Evolutionary conservation across 352 stramenopile genomes (phyloP).

Genomic region (Phytopythium helicoides): DNA sequence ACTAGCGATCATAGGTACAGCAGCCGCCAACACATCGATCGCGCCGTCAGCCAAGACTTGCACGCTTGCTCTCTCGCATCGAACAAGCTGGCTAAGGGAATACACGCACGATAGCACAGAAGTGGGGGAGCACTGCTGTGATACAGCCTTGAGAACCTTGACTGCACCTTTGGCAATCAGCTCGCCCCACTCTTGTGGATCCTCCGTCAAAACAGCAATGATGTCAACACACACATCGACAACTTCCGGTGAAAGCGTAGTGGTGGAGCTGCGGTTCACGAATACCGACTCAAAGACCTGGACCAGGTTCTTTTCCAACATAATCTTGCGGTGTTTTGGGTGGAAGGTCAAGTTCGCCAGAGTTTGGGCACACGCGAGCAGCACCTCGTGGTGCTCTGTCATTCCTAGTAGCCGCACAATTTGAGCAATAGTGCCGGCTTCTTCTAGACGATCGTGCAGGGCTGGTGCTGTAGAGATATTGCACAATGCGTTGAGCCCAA

Average conservation of each 20-base stretch:
- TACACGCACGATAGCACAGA: conserved; percentile 58
- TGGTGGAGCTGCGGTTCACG: conserved; percentile 15
- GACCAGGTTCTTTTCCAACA: conserved; percentile 61
- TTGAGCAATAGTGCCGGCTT: conserved; percentile 44
- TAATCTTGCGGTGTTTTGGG: conserved; percentile 41
- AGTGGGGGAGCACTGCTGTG: conserved; percentile 14
- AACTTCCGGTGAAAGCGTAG: conserved; percentile 18
- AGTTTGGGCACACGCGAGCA: conserved; percentile 59
- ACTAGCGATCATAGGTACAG: conserved; percentile 16
- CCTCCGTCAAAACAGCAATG: conserved; percentile 66
- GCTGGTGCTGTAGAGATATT: conserved; percentile 64
- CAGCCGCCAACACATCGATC: conserved; percentile 52
- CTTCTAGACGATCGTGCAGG: conserved; percentile 73
- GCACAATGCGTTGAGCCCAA: conserved; percentile 72
- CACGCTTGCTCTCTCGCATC: conserved; percentile 36
- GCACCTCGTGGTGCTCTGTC: conserved; percentile 43
- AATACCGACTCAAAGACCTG: conserved; percentile 42
- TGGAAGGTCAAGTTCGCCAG: conserved; percentile 76
- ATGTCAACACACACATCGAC: conserved; percentile 66
- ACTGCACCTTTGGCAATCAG: conserved; percentile 55
- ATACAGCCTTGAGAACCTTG: conserved; percentile 46
- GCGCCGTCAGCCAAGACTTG: conserved; percentile 56
- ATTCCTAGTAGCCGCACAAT: conserved; percentile 47
- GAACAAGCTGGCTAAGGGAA: conserved; percentile 63
- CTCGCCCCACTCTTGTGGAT: conserved; percentile 42